Base-by-base conservation (phyloP, 257 asterid species). In the Asclepias syriaca region DNA sequence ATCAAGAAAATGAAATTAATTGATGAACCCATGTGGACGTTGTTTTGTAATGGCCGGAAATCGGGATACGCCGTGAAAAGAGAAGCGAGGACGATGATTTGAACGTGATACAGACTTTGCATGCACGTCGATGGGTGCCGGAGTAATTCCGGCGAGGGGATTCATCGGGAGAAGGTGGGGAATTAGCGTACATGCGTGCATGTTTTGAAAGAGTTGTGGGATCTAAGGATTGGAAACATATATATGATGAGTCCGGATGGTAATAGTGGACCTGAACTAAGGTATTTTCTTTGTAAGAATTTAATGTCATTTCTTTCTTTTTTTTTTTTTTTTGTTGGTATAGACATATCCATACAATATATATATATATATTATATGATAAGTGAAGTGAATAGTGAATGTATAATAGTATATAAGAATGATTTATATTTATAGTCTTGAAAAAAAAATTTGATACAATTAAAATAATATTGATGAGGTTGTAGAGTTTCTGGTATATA, bases 241-340 rank as follows among this genome's bases (percentile, higher is more conserved):
- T 90, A 92, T 34, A 92, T 92, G 98, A 90, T 92, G 90, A 92
- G 82, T 74, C 96, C 97, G 0, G 96, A 92, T 79, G 96, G 93
- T 59, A 91, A 84, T 68, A 84, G 85, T 70, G 97, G 96, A 16
- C 96, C 96, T 39, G 96, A 92, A 69, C 96, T 92, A 21, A 92
- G 96, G 96, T 66, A 78, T 92, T 22, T 92, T 92, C 86, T 92
- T 92, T 68, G 96, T 90, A 60, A 77, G 90, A 68, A 75, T 85
- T 57, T 83, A 76, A 78, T 56, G 66, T 18, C 4, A 32, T n/a
- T n/a, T n/a, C n/a, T n/a, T n/a, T n/a, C n/a, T n/a, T n/a, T n/a
- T n/a, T n/a, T n/a, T n/a, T n/a, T n/a, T n/a, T n/a, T n/a, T n/a
- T n/a, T n/a, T n/a, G n/a, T n/a, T n/a, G n/a, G n/a, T n/a, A n/a